Conservation (phyloP, 2,329 filamentous ascomycete genomes). For the Neonectria hederae region DNA sequence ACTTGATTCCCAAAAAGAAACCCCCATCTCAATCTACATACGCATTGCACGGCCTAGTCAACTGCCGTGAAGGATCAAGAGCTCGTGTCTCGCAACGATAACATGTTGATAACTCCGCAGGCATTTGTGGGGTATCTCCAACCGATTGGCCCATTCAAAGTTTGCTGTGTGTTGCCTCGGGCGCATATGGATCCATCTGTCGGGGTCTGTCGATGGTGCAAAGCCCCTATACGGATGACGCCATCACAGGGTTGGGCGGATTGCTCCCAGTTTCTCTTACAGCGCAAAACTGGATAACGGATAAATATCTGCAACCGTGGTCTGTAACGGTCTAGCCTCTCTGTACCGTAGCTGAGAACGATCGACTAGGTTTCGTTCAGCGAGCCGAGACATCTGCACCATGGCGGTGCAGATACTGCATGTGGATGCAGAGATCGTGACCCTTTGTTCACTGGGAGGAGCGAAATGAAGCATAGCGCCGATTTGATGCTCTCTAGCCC, state of each 20-base stretch:
- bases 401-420: background rate
- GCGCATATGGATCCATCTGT: background rate
- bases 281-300: background rate
- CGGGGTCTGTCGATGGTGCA: slow-evolving; percentile 36
- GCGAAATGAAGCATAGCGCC: background rate
- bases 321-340: background rate
- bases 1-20: background rate
- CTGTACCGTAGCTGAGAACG: background rate
- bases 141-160: background rate
- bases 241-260: slow-evolving; percentile 26
- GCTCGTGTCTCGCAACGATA: slow-evolving; percentile 3
- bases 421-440: background rate
- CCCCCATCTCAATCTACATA: background rate
- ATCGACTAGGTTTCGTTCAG: background rate
- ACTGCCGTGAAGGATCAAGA: background rate
- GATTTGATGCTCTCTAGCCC: background rate
- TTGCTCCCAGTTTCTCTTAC: background rate
- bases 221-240: slow-evolving; percentile 35
- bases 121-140: slow-evolving; percentile 11
- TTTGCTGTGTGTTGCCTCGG: slow-evolving; percentile 1
- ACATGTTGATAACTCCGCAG: slow-evolving; percentile 21
- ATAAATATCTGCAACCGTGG: background rate
- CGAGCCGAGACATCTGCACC: background rate
- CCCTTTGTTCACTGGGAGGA: background rate
- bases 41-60: background rate